Evolutionary conservation across 805 yeast genomes (phyloP).

Genomic region (Torulaspora indica): DNA sequence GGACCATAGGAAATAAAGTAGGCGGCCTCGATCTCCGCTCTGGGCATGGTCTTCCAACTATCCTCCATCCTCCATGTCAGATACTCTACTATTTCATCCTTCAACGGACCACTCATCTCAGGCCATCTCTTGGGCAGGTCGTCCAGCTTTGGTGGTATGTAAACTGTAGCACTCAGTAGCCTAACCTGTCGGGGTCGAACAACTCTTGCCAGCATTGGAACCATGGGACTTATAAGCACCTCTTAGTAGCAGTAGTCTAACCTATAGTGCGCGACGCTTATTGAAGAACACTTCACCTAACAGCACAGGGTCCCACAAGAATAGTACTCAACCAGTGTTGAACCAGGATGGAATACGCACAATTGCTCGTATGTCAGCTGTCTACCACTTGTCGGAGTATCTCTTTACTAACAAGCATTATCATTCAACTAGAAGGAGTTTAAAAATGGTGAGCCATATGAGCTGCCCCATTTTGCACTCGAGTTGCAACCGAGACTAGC

Average conservation of each 20-base stretch:
- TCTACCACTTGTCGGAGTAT: not conserved
- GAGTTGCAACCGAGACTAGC: conserved; percentile 28
- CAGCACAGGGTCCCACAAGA: not conserved
- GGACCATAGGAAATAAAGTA: conserved; percentile 39
- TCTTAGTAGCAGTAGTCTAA: not conserved
- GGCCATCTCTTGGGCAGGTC: conserved; percentile 34
- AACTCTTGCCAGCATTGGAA: conserved; percentile 4
- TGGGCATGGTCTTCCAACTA: conserved; percentile 33
- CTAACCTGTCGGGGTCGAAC: conserved; percentile 1
- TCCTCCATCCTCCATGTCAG: conserved; percentile 33
- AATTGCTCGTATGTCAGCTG: conserved; percentile 23
- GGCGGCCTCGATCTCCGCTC: conserved; percentile 30
- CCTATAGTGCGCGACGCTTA: not conserved
- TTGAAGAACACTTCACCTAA: not conserved
- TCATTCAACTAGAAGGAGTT: conserved; percentile 21
- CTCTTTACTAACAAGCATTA: conserved; percentile 7
- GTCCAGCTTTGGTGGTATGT: conserved; percentile 33
- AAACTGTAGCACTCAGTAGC: conserved; percentile 5
- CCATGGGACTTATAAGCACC: not conserved
- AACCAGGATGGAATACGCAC: conserved; percentile 21
- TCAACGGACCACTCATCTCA: conserved; percentile 31
- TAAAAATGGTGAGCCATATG: conserved; percentile 16
- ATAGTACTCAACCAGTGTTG: not conserved
- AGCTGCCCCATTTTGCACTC: conserved; percentile 16
- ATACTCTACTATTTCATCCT: conserved; percentile 38